Evolutionary conservation across 768 basidiomycete genomes (phyloP).

Genomic region (Cystobasidium ongulense): DNA sequence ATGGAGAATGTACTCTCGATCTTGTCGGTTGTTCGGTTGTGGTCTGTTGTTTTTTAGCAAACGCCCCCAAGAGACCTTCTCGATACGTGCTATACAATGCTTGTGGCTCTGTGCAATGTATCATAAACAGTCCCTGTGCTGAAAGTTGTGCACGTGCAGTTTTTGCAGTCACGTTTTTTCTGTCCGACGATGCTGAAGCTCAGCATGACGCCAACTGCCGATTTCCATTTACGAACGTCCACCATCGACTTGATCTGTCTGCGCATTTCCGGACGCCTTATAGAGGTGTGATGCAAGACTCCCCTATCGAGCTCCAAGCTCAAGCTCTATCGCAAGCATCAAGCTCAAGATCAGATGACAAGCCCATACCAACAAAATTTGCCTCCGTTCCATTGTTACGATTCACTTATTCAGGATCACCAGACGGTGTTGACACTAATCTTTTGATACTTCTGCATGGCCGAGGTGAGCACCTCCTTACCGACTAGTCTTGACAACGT

Average conservation of each 20-base stretch:
- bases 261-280: too few relatives aligned
- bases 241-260: not conserved
- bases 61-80: too few relatives aligned
- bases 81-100: not conserved
- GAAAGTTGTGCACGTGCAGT: not conserved
- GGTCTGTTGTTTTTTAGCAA: too few relatives aligned
- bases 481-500: not conserved
- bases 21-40: too few relatives aligned
- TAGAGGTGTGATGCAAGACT: too few relatives aligned
- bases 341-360: not conserved
- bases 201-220: not conserved
- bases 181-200: not conserved
- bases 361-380: not conserved
- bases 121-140: not conserved
- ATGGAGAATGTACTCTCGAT: too few relatives aligned
- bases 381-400: not conserved
- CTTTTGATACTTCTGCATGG: conserved; percentile 76
- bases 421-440: conserved; percentile 79
- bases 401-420: conserved; percentile 65
- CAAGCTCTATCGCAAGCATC: not conserved
- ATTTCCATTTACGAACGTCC: too few relatives aligned
- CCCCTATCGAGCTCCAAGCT: conserved; percentile 5
- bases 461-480: conserved; percentile 56
- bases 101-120: not conserved
- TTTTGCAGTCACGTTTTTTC: not conserved